Conservation (phyloP, 345 rosid genomes). For the Nephelium lappaceum region DNA sequence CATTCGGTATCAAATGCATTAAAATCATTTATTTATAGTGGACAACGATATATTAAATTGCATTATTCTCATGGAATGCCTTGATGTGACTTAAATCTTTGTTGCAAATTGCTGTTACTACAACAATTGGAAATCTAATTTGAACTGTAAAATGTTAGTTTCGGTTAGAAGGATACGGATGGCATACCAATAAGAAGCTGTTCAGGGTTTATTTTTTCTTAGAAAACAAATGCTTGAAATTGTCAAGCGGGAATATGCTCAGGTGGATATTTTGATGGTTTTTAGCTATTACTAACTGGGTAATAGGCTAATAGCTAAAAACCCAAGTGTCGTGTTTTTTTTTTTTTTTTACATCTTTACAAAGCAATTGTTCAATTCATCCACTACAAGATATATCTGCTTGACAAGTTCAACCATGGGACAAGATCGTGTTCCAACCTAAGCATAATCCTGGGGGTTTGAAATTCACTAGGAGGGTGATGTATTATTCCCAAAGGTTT, state of each 20-base stretch:
- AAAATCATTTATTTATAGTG: neutral
- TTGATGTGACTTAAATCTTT: neutral
- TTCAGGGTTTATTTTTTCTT: neutral
- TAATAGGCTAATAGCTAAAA: neutral
- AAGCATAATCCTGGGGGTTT: neutral
- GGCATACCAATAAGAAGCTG: neutral
- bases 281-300: neutral
- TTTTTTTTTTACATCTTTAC: neutral
- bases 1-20: constrained; percentile 61
- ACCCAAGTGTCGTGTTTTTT: neutral
- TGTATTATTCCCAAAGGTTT: neutral
- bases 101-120: neutral
- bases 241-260: neutral
- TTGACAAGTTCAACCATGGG: neutral
- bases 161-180: constrained; percentile 6
- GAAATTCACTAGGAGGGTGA: neutral
- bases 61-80: neutral
- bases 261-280: neutral
- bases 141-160: neutral
- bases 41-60: neutral
- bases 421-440: neutral
- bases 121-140: neutral
- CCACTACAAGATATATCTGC: neutral
- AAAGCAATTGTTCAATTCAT: neutral
- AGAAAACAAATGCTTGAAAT: neutral